phyloP scores from a whole-genome alignment of 768 basidiomycete species.

The Naganishia onofrii region DNA sequence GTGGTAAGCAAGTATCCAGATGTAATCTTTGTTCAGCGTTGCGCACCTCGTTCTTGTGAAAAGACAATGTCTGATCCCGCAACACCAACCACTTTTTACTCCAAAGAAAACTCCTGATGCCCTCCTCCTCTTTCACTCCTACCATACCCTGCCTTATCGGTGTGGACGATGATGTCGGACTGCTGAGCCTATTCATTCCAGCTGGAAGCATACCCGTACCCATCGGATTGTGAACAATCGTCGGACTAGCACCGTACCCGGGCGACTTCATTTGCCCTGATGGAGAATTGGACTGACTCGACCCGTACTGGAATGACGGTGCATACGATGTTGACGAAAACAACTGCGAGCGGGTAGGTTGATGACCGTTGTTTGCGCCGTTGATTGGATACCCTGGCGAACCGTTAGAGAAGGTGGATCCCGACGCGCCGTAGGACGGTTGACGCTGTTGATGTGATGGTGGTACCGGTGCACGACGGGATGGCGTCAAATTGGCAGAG shows the following conservation, averaged over 20 bases:
- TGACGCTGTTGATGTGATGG: conserved; percentile 21
- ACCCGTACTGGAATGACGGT: conserved; percentile 26
- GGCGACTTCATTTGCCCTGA: background rate
- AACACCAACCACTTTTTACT: conserved; percentile 84
- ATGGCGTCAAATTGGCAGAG: conserved; percentile 24
- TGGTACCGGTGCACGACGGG: conserved; percentile 23
- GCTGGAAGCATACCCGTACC: conserved; percentile 3
- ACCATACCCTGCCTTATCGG: conserved; percentile 60
- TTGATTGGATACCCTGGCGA: conserved; percentile 1
- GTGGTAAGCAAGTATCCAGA: background rate
- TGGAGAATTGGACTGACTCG: background rate
- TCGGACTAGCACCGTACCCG: conserved; percentile 1
- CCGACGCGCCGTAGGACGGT: conserved; percentile 1
- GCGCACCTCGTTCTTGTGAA: conserved; percentile 90
- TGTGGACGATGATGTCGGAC: conserved; percentile 7
- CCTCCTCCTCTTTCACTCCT: conserved; percentile 82
- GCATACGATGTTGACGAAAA: conserved; percentile 30
- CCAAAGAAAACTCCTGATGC: conserved; percentile 87
- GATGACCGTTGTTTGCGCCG: background rate
- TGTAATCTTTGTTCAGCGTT: background rate
- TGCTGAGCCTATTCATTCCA: conserved; percentile 16
- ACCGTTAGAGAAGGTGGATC: conserved; percentile 4
- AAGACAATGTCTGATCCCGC: conserved; percentile 69
- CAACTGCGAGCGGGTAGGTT: conserved; percentile 5
- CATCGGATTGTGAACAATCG: conserved; percentile 17